Base-by-base conservation (phyloP, 257 asterid species). In the Fraxinus americana region DNA sequence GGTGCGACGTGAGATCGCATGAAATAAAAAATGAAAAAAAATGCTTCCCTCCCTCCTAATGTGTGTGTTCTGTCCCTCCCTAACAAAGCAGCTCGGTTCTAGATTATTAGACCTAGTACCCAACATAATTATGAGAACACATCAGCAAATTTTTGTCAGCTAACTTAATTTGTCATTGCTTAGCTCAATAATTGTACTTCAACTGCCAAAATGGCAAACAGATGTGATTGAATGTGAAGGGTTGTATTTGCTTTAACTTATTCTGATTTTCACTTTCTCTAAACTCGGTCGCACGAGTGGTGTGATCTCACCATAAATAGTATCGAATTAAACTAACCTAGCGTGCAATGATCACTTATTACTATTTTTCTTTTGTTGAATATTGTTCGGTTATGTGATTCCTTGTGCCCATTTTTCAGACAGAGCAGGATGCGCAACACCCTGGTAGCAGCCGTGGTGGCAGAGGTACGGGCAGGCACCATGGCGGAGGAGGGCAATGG, bases 401-500 rank as follows among this genome's bases (percentile, higher is more conserved):
- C 17, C 14, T 5, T 34, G 54, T 14, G 10, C 16, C 36, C 21
- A 19, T 61, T 35, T 35, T 71, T 39, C 75, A 69, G 77, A 2
- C 17, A 70, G 32, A 75, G 70, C 30, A 36, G 9, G 79, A 30
- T n/a, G 52, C 0, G 67, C 83, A 74, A 23, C 72, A 23, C 80
- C 32, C 7, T 5, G 30, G 75, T 1, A 43, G 65, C 45, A 9
- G 74, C 7, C 71, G 73, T 11, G 17, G 82, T 17, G 57, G 78
- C 8, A 39, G 83, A 23, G 72, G 81, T 34, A 59, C 0, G 52
- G 79, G 81, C 43, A 72, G 83, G 82, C 63, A 57, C 25, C 75
- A 70, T 32, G 38, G 76, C 2, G 81, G 87, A 9, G 80, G 83
- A 21, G 82, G 86, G 72, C 87, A 76, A 71, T 86, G 89, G 89